Evolutionary conservation across 225 moss, liverwort and hornwort genomes (phyloP), one percentile per base, ranked within the genome.

Genomic region (Physcomitrium patens): DNA sequence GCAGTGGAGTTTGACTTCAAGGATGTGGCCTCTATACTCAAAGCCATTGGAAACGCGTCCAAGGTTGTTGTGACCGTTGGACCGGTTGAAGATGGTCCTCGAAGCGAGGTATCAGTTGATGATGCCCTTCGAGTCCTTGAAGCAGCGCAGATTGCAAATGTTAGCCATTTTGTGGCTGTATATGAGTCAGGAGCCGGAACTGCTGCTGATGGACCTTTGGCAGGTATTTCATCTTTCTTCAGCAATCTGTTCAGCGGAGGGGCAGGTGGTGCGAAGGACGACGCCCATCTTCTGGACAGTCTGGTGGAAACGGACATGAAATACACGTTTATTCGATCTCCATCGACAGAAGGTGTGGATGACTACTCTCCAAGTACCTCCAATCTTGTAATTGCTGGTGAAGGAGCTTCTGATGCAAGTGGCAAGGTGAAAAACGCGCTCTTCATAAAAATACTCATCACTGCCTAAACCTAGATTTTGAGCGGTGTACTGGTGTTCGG

Each of bases 1-100:
- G 94, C 90, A 19, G 90, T 97, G 77, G 94, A 97, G 67, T 94
- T 97, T n/a, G 94, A 97, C 63, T 97, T 81, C 56, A 94, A 97
- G 76, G 77, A 85, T 61, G 86, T 91, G 10, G 83, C 92, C 41
- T 97, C 94, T 28, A 87, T 94, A 17, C 93, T 92, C 24, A 97
- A 91, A 85, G 94, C 91, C 60, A 79, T 97, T 27, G 97, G 94
- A 20, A 97, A 97, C 81, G 93, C 97, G 58, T 94, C 92, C 61
- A 97, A 97, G 70, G 92, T 94, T 28, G 92, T 97, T 44, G 94
- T 97, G 22, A 97, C 97, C 10, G 75, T 97, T 15, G 97, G 97
- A 60, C 94, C 97, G 20, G 74, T 82, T 11, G 97, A 97, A 83
- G 97, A 97, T 85, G 97, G 97, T 9, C 92, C 94, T 2, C 90